Conservation (phyloP, 352 stramenopile genomes). For the Globisporangium orthogonon region DNA sequence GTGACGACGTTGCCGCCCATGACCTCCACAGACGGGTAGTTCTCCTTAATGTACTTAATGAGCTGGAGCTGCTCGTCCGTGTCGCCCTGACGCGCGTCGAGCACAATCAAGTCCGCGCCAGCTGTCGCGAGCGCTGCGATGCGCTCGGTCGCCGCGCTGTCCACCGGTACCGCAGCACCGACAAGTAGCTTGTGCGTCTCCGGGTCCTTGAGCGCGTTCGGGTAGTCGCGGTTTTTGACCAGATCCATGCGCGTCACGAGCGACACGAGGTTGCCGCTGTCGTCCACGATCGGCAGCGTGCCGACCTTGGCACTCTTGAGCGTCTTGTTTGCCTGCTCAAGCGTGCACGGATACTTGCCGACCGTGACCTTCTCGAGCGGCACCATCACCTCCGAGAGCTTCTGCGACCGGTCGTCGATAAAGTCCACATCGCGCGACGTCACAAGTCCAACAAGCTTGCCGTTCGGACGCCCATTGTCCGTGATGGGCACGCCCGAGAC, state of each 20-base stretch:
- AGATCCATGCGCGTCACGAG: slow-evolving; percentile 96
- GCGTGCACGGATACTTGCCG: slow-evolving; percentile 89
- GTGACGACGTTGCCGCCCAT: slow-evolving; percentile 99
- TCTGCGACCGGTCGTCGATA: slow-evolving; percentile 84
- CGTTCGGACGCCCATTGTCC: slow-evolving; percentile 91
- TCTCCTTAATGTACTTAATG: slow-evolving; percentile 90
- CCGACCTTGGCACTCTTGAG: slow-evolving; percentile 97
- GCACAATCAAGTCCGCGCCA: slow-evolving; percentile 96
- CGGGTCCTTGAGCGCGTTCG: slow-evolving; percentile 88
- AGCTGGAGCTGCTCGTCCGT: slow-evolving; percentile 80
- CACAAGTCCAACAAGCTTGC: slow-evolving; percentile 96
- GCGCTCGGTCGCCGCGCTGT: slow-evolving; percentile 88
- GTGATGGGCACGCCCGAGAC: slow-evolving; percentile 97
- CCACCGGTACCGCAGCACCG: slow-evolving; percentile 95
- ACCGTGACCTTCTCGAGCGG: slow-evolving; percentile 79
- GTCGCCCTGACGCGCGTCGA: slow-evolving; percentile 98
- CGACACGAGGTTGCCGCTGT: slow-evolving; percentile 92
- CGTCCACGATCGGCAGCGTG: slow-evolving; percentile 98
- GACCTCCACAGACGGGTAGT: slow-evolving; percentile 89
- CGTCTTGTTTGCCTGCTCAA: slow-evolving; percentile 95
- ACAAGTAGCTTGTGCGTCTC: slow-evolving; percentile 94
- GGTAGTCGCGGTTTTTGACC: slow-evolving; percentile 95
- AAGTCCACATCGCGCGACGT: slow-evolving; percentile 98
- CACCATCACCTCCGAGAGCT: slow-evolving; percentile 72
- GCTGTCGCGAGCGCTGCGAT: slow-evolving; percentile 84